Evolutionary conservation across 306 rosid species (phyloP), one percentile per base, ranked within the genome.

Genomic region (Ammopiptanthus mongolicus): DNA sequence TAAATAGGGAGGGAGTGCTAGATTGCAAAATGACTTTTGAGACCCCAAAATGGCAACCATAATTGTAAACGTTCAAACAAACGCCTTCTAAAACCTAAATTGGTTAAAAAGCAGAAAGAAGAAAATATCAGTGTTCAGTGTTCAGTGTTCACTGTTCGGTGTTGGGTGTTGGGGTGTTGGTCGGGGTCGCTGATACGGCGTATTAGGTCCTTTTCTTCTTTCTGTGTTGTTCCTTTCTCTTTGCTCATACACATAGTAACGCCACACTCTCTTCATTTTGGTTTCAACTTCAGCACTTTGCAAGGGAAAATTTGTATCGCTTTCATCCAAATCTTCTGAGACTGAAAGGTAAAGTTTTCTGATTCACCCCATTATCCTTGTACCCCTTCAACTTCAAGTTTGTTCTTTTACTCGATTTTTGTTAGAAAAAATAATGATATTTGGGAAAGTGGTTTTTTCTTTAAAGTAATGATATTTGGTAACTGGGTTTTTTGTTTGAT

Each of bases 51-150:
- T n/a, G n/a, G n/a, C n/a, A n/a, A n/a, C n/a, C n/a, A n/a, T n/a
- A n/a, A n/a, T n/a, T n/a, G n/a, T n/a, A n/a, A n/a, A n/a, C n/a
- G n/a, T n/a, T n/a, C n/a, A n/a, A n/a, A n/a, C n/a, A n/a, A n/a
- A n/a, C n/a, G n/a, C n/a, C n/a, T n/a, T n/a, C n/a, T n/a, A n/a
- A n/a, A n/a, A 33, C 37, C 37, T 33, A 33, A 36, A 36, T 7
- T 7, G 42, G 42, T 36, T 36, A 60, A 61, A 17, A n/a, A 34
- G 18, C 19, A 22, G 7, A 33, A 28, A 4, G 15, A 22, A 41
- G 19, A 56, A 78, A 71, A 78, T 71, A 78, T 78, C 48, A 48
- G 65, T 55, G 80, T 23, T 51, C 7, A 33, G 55, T 61, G 42
- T 7, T 36, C 1, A 2, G 9, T 36, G 8, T 25, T 25, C n/a